Evolutionary conservation across 108 stramenopile species (phyloP), one percentile per base, ranked within the genome.

Genomic region (Schizochytrium sp.): DNA sequence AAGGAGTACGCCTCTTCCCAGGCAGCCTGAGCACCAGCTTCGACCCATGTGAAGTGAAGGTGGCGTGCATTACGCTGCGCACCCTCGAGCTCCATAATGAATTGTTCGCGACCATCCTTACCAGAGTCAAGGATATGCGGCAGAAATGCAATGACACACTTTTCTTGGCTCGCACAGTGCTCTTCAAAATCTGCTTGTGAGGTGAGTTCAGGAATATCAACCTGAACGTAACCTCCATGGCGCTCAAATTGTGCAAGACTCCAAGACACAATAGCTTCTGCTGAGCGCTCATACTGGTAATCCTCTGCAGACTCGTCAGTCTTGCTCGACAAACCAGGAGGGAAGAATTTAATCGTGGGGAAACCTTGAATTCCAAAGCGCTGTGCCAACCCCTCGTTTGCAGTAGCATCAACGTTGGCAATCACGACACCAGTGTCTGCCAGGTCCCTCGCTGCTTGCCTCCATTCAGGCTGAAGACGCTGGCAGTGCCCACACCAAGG

Each of bases 401-500:
- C 90, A 3, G 92, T 92, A 8, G 95, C 96, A 57, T 97, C 95
- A 42, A 97, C 93, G 88, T 93, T 53, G 83, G 95, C 95, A 69
- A 91, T 96, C 58, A 97, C 95, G 41, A 94, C 94, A 50, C 97
- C 92, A 19, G 87, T 88, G 41, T 92, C 92, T 76, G 58, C 88
- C 60, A 92, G 50, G 42, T 72, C 87, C 42, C 46, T 45, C n/a
- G 91, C 91, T 53, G 91, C 91, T 3, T 60, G 13, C 72, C 87
- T 59, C 91, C 92, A 93, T 57, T 92, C 94, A 2, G 93, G 93
- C 38, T 91, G 90, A 57, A 94, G 91, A 61, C 58, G 72, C 93
- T 94, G 92, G 92, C 94, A 95, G 93, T 95, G 94, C 41, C 94
- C 94, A 76, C 94, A 94, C 94, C 94, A 95, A 17, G 94, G 94